Evolutionary conservation across 2,329 filamentous ascomycete species (phyloP).

Genomic region (Neofusicoccum cordaticola): DNA sequence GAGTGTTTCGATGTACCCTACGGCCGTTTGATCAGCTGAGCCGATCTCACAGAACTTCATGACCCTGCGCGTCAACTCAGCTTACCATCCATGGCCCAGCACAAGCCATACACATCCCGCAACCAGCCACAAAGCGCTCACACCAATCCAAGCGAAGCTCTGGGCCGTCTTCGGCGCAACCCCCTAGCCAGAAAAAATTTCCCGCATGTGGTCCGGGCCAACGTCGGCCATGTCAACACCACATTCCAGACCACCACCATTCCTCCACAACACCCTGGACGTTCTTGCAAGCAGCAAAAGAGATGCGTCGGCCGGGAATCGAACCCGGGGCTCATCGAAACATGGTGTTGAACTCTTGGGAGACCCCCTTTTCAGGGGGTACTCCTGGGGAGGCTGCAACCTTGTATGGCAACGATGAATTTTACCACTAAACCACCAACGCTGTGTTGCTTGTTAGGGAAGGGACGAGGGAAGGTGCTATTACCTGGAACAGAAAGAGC

Average conservation of each 20-base stretch:
- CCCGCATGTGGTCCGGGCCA: background rate
- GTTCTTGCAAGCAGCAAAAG: background rate
- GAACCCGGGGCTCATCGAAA: conserved; percentile 17
- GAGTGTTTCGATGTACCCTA: too few relatives aligned
- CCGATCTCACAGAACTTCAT: too few relatives aligned
- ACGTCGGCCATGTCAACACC: background rate
- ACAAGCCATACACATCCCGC: background rate
- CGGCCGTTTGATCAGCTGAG: too few relatives aligned
- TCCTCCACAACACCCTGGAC: background rate
- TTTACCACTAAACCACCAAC: conserved; percentile 18
- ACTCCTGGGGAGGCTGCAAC: background rate
- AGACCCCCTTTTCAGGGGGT: background rate
- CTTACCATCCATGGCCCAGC: too few relatives aligned
- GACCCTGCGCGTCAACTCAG: too few relatives aligned
- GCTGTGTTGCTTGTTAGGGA: background rate
- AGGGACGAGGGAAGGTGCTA: too few relatives aligned
- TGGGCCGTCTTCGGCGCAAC: background rate
- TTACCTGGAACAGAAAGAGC: too few relatives aligned
- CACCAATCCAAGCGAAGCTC: background rate
- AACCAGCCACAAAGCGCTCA: background rate
- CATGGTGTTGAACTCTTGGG: background rate
- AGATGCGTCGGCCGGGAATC: conserved; percentile 17
- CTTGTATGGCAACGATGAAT: conserved; percentile 10
- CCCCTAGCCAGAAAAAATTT: background rate
- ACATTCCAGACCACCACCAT: background rate